Conservation (phyloP, 495 filamentous ascomycete species). For the Lophiotrema nucula region DNA sequence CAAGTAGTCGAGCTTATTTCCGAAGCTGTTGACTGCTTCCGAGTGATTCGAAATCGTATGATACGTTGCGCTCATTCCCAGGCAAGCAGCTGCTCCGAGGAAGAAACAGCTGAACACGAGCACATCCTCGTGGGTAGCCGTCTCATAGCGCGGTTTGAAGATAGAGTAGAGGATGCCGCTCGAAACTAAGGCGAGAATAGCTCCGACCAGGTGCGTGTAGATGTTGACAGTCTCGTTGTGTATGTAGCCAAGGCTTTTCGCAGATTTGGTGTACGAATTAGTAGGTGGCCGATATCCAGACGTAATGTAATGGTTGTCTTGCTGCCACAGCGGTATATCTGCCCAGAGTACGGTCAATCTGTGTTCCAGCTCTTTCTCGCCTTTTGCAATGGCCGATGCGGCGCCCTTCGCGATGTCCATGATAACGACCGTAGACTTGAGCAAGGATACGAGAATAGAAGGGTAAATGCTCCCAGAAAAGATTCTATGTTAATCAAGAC, state of each 20-base stretch:
- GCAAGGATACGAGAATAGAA: background rate
- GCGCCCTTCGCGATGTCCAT: conserved; percentile 35
- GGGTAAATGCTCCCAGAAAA: too few species aligned
- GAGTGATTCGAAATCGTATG: conserved; percentile 72
- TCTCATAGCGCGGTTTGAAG: conserved; percentile 64
- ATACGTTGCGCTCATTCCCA: conserved; percentile 83
- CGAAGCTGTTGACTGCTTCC: conserved; percentile 54
- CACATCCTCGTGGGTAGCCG: conserved; percentile 64
- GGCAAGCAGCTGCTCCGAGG: conserved; percentile 66
- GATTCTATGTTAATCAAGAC: too few species aligned
- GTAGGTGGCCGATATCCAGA: conserved; percentile 70
- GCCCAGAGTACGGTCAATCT: conserved; percentile 54
- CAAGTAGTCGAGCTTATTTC: conserved; percentile 81
- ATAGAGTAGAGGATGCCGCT: conserved; percentile 47
- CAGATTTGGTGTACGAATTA: conserved; percentile 61
- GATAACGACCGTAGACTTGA: background rate
- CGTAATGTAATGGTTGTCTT: conserved; percentile 74
- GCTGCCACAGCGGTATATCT: conserved; percentile 67
- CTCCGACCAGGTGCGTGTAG: conserved; percentile 77
- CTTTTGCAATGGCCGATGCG: conserved; percentile 8
- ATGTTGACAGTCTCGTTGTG: conserved; percentile 98
- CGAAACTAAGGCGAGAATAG: conserved; percentile 48
- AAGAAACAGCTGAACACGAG: conserved; percentile 78
- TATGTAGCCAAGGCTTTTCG: conserved; percentile 66
- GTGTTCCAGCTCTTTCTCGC: conserved; percentile 31